phyloP scores from a whole-genome alignment of 2,329 filamentous ascomycete genomes.

The Colletotrichum gigasporum region DNA sequence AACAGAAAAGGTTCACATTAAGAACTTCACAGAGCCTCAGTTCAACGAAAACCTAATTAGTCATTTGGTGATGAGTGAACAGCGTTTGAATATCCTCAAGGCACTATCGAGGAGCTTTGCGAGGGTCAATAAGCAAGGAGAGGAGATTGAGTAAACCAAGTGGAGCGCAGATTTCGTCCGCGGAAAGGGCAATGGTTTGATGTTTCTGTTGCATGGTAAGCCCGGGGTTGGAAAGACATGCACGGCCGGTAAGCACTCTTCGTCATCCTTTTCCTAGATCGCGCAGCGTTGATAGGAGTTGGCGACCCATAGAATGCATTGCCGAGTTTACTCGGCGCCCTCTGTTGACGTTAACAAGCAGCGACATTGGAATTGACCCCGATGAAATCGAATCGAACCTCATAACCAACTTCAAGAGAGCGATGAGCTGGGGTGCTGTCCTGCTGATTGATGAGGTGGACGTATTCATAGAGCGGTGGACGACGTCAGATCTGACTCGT shows the following conservation, averaged over 20 bases:
- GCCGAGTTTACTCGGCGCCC: conserved; percentile 42
- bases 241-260: conserved; percentile 16
- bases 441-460: conserved; percentile 43
- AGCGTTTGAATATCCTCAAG: conserved; percentile 37
- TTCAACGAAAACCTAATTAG: conserved; percentile 38
- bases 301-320: conserved; percentile 42
- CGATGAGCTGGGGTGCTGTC: conserved; percentile 39
- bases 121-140: conserved; percentile 31
- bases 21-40: conserved; percentile 7
- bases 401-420: conserved; percentile 30
- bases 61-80: conserved; percentile 37
- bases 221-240: conserved; percentile 28
- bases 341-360: conserved; percentile 41
- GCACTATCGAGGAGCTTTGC: conserved; percentile 40
- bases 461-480: conserved; percentile 32
- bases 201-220: conserved; percentile 19
- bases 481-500: conserved; percentile 28
- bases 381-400: conserved; percentile 31
- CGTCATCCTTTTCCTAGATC: conserved; percentile 11
- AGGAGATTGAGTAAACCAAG: conserved; percentile 8
- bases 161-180: conserved; percentile 28
- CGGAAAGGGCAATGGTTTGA: conserved; percentile 19
- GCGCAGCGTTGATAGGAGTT: background rate
- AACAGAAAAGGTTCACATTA: conserved; percentile 1
- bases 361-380: conserved; percentile 36